Percentiles rank a stretch among this genome's conserved stretches.
These are phyloP conservation scores for Erigeron philadelphicus DNA, from an alignment of 140 eudicot genomes.

Conservation along the genomic window DNA sequence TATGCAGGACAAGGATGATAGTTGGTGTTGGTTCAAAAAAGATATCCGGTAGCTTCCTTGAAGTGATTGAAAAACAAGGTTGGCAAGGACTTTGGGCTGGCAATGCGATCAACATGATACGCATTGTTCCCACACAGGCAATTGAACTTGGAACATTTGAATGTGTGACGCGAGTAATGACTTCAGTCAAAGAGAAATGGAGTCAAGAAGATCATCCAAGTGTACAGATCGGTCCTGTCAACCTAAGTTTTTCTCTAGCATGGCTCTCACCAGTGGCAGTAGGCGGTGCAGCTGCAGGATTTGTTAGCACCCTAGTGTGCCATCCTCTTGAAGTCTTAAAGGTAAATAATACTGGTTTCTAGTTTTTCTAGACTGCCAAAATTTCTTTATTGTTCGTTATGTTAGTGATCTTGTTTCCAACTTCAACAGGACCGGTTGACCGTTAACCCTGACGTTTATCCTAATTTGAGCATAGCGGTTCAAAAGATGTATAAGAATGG, in stretches of 20 bases:
- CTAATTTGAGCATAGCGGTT: slow-evolving; percentile 61
- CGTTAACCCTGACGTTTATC: slow-evolving; percentile 69
- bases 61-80: slow-evolving; percentile 78
- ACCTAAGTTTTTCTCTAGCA: slow-evolving; percentile 53
- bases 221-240: slow-evolving; percentile 62
- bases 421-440: slow-evolving; percentile 78
- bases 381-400: background rate
- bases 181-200: slow-evolving; percentile 71
- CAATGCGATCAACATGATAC: slow-evolving; percentile 89
- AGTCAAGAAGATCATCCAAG: slow-evolving; percentile 44
- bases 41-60: slow-evolving; percentile 65
- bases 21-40: slow-evolving; percentile 88
- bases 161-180: slow-evolving; percentile 79
- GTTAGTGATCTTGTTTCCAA: background rate
- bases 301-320: slow-evolving; percentile 80
- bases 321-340: slow-evolving; percentile 97
- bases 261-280: slow-evolving; percentile 93
- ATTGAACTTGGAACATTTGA: slow-evolving; percentile 95
- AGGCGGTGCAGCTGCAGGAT: slow-evolving; percentile 96
- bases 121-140: slow-evolving; percentile 93
- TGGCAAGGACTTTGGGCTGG: slow-evolving; percentile 99
- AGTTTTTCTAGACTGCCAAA: background rate
- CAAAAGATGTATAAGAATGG: slow-evolving; percentile 61
- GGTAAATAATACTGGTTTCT: slow-evolving; percentile 35
- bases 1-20: slow-evolving; percentile 89